Base-by-base conservation (phyloP, 768 basidiomycete genomes). In the Phallus indusiatus region DNA sequence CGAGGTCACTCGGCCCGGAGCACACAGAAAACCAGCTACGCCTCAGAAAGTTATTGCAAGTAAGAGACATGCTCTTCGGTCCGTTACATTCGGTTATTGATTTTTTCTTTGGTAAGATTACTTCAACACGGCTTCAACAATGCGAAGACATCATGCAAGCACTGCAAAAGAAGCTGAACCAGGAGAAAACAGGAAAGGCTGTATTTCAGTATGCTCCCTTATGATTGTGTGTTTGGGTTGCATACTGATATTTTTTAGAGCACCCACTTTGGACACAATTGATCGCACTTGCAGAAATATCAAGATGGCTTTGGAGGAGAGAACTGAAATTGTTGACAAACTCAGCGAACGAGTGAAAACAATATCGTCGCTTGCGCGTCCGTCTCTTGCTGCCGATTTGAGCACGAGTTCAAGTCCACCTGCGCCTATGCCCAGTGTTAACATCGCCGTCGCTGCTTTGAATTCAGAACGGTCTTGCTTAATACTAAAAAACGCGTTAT, bases 281-380 rank as follows among this genome's bases (percentile, higher is more conserved):
- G 84, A 87, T 64, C 81, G 90, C 34, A 88, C 90, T 0, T 87
- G 89, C 65, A 82, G 86, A 47, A 94, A 94, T 68, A 90, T 96
- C 64, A 87, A 91, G 56, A 67, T 82, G 18, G 82, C 83, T 0
- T 78, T 90, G 61, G 75, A 76, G 42, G 82, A 86, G 63, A 84
- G 87, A 68, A 73, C 75, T 1, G 72, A 73, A 28, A 80, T 84
- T 9, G 69, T 90, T 24, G 71, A 76, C 2, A 67, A 69, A 1
- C 76, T 90, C 34, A 70, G 77, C 1, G 67, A 73, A n/a, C 79
- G 84, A 36, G 69, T 88, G 18, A 67, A 74, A 22, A 72, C 76
- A 18, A 71, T 79, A 10, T 74, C 55, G n/a, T 50, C 50, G 47
- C 60, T 37, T 16, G 53, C 52, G 46, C 52, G 16, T 59, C 49